A percentile compares a stretch with the other conserved stretches of the same genome.
Conservation (phyloP, 2,329 filamentous ascomycete genomes). For the Elsinoe batatas region DNA sequence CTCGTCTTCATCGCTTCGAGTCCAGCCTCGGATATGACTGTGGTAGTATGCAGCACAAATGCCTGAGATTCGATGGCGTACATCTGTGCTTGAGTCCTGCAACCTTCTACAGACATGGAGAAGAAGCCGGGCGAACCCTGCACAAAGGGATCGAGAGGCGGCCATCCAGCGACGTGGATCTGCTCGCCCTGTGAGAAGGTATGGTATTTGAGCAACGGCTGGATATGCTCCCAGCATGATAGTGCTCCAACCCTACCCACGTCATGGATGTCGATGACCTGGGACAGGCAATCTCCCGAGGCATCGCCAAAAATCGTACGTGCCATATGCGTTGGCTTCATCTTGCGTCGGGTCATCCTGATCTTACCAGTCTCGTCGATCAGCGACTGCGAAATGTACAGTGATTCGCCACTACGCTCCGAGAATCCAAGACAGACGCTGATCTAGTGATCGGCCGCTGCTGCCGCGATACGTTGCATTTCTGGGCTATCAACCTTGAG, state of each 20-base stretch:
- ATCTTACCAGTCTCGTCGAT: conserved; percentile 28
- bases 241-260: conserved; percentile 29
- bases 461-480: conserved; percentile 33
- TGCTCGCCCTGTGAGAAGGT: conserved; percentile 31
- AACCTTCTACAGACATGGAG: conserved; percentile 32
- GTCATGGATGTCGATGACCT: conserved; percentile 22
- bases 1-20: conserved; percentile 35
- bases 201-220: conserved; percentile 35
- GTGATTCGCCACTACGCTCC: conserved; percentile 29
- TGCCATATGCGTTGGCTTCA: conserved; percentile 38
- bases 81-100: conserved; percentile 39
- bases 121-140: conserved; percentile 25
- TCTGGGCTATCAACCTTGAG: conserved; percentile 32
- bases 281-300: conserved; percentile 24
- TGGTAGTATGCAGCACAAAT: conserved; percentile 46
- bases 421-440: conserved; percentile 32
- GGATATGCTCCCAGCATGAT: conserved; percentile 34
- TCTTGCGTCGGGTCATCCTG: conserved; percentile 31
- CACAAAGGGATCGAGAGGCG: conserved; percentile 26
- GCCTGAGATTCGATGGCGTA: conserved; percentile 49
- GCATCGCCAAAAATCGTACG: conserved; percentile 35
- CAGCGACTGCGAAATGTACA: conserved; percentile 34
- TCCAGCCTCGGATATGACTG: conserved; percentile 38
- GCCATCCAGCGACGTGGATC: conserved; percentile 35
- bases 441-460: conserved; percentile 27